A percentile compares a stretch with the other conserved stretches of the same genome.
Conservation (phyloP, 208 protist genomes). For the Trypanosoma lewisi region DNA sequence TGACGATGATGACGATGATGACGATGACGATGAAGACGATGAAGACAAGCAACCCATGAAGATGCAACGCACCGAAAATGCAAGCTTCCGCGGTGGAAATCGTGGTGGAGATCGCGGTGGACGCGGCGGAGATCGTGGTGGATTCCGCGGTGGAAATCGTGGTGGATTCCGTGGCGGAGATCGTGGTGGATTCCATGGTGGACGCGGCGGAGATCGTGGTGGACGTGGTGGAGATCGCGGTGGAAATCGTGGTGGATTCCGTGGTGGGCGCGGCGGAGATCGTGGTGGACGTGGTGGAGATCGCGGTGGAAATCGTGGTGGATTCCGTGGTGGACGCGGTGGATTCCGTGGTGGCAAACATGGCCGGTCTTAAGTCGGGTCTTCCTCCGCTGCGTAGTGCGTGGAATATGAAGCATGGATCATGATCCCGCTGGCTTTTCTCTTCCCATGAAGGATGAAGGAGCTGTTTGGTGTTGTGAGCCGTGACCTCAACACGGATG, state of each 20-base stretch:
- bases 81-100: conserved; percentile 40
- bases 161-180: conserved; percentile 9
- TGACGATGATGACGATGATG: conserved; percentile 34
- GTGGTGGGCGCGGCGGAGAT: conserved; percentile 15
- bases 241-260: conserved; percentile 12
- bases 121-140: conserved; percentile 32
- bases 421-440: neutral
- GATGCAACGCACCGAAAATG: conserved; percentile 71
- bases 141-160: conserved; percentile 43
- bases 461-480: neutral
- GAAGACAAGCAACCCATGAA: conserved; percentile 50
- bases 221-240: conserved; percentile 49
- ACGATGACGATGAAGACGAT: conserved; percentile 35
- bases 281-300: conserved; percentile 40
- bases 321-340: neutral
- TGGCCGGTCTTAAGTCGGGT: neutral
- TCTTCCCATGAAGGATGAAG: neutral
- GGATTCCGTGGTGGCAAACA: conserved; percentile 6
- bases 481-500: neutral
- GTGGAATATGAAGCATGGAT: neutral
- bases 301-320: conserved; percentile 39
- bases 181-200: conserved; percentile 46
- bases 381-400: neutral
- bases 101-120: conserved; percentile 48
- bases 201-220: conserved; percentile 52